Percentiles rank a stretch among this genome's conserved stretches.
These are phyloP conservation scores for Hemerocallis citrina DNA, from an alignment of 106 monocot genomes.

Conservation along the genomic window DNA sequence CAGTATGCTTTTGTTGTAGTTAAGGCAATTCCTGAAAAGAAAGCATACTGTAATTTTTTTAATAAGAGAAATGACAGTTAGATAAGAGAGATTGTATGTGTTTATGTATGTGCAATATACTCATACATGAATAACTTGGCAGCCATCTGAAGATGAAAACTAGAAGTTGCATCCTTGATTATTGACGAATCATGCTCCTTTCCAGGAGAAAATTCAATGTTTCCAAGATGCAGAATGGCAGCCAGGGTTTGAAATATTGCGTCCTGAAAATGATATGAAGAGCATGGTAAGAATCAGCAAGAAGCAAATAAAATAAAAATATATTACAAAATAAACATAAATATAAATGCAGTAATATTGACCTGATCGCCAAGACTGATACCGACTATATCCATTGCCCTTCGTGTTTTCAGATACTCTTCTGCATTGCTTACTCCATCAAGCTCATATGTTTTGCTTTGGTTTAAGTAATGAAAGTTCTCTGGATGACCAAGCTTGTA, in stretches of 20 bases:
- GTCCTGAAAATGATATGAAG: slow-evolving; percentile 39
- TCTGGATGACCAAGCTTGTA: slow-evolving; percentile 65
- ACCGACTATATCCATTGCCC: slow-evolving; percentile 96
- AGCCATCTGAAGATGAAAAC: slow-evolving; percentile 52
- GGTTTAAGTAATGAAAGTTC: slow-evolving; percentile 89
- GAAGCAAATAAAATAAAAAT: not conserved
- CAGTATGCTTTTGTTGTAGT: not conserved
- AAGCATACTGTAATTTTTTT: not conserved
- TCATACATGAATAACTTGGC: slow-evolving; percentile 64
- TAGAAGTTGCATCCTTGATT: slow-evolving; percentile 31
- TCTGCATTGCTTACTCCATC: slow-evolving; percentile 64
- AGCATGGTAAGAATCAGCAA: not conserved
- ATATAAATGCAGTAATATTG: not conserved
- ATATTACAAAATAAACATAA: slow-evolving; percentile 1
- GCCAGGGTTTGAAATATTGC: slow-evolving; percentile 85
- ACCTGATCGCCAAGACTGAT: slow-evolving; percentile 80
- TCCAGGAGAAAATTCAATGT: slow-evolving; percentile 68
- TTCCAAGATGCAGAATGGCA: slow-evolving; percentile 93
- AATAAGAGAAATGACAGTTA: not conserved
- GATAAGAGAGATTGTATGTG: too few species aligned
- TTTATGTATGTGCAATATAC: slow-evolving; percentile 1
- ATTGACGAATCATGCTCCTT: slow-evolving; percentile 50
- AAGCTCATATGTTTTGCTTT: slow-evolving; percentile 70
- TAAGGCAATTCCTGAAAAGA: not conserved
- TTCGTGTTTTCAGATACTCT: slow-evolving; percentile 71